These are phyloP conservation scores for Scheffersomyces segobiensis DNA, from an alignment of 1,139 yeast genomes.

Conservation along the genomic window DNA sequence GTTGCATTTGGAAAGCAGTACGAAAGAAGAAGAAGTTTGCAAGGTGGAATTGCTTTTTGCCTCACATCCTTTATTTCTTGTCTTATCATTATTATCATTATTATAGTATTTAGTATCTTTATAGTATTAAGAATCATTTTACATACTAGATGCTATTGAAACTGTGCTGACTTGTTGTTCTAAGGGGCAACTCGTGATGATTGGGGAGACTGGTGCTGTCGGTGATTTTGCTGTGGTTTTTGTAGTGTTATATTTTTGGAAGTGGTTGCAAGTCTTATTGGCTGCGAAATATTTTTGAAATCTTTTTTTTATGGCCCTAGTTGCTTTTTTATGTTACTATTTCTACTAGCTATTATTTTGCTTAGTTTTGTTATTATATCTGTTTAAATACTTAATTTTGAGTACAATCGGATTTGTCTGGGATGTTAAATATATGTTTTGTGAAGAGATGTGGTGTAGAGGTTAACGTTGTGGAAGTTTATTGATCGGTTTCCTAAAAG, in stretches of 20 bases:
- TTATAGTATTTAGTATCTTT: background rate
- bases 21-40: background rate
- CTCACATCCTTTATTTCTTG: slow-evolving; percentile 13
- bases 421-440: background rate
- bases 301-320: background rate
- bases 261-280: slow-evolving; percentile 3
- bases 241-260: slow-evolving; percentile 2
- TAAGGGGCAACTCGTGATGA: background rate
- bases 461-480: background rate
- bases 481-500: too few species aligned
- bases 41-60: background rate
- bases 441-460: background rate
- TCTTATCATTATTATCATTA: slow-evolving; percentile 11
- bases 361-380: background rate
- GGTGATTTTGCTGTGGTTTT: slow-evolving; percentile 1
- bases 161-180: background rate
- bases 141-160: background rate
- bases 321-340: background rate
- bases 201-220: slow-evolving; percentile 2
- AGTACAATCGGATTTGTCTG: background rate
- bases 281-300: slow-evolving; percentile 10
- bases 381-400: background rate
- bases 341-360: background rate
- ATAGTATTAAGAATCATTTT: background rate
- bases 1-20: background rate